phyloP scores from a whole-genome alignment of 306 rosid genomes.

The Rosa persica region DNA sequence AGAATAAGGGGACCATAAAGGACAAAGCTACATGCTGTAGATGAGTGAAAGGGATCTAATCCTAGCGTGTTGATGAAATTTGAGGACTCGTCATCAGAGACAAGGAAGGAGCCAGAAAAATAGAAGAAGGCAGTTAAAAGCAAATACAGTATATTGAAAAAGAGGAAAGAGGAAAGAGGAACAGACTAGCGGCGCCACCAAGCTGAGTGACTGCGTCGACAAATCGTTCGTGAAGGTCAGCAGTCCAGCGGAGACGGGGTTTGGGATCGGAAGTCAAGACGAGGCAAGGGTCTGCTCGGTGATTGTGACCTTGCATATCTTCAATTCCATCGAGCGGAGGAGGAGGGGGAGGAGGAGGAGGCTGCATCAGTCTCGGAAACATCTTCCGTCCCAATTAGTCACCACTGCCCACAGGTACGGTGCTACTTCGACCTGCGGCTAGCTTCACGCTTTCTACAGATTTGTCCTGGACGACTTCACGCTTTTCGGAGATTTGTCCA shows the following conservation, averaged over 20 bases:
- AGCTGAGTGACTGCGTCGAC: slow-evolving; percentile 96
- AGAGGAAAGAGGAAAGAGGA: background rate
- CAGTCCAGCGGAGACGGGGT: slow-evolving; percentile 99
- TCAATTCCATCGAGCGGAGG: slow-evolving; percentile 45
- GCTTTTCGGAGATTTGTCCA: slow-evolving; percentile 58
- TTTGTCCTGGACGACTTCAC: slow-evolving; percentile 2
- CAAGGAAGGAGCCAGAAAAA: too few relatives aligned
- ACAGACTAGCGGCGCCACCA: slow-evolving; percentile 79
- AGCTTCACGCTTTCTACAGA: slow-evolving; percentile 17
- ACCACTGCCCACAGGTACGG: too few relatives aligned
- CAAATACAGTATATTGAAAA: background rate
- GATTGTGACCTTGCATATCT: slow-evolving; percentile 41
- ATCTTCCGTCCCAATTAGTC: slow-evolving; percentile 24
- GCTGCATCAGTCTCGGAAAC: slow-evolving; percentile 75
- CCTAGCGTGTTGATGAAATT: background rate
- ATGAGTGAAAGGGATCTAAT: background rate
- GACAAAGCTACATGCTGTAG: background rate
- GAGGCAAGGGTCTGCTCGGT: slow-evolving; percentile 81
- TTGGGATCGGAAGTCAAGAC: slow-evolving; percentile 97
- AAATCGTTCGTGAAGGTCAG: slow-evolving; percentile 93
- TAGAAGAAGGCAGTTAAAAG: background rate
- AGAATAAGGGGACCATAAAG: background rate
- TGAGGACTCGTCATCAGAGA: background rate
- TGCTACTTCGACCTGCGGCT: too few relatives aligned
- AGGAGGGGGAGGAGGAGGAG: slow-evolving; percentile 1